Evolutionary conservation across 352 stramenopile species (phyloP).

Genomic region (Pythium folliculosum): DNA sequence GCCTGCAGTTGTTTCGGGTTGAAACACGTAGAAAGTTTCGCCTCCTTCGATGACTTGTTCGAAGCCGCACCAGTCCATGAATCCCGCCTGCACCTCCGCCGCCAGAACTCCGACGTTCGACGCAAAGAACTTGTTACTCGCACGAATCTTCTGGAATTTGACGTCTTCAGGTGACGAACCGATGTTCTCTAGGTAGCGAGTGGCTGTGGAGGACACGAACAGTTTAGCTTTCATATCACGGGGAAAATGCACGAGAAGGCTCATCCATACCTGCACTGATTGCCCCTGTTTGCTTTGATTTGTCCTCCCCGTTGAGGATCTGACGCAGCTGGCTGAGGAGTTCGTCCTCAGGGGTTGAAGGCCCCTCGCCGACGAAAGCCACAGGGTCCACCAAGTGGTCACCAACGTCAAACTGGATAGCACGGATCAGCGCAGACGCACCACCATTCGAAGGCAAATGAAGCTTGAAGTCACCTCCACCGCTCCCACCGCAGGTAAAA

Average conservation of each 20-base stretch:
- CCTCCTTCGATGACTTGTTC: conserved; percentile 17
- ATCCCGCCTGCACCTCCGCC: conserved; percentile 1
- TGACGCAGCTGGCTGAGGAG: conserved; percentile 2
- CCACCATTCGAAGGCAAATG: neutral
- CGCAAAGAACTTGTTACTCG: conserved; percentile 73
- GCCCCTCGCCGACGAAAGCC: conserved; percentile 44
- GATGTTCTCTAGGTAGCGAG: conserved; percentile 80
- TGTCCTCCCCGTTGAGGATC: conserved; percentile 5
- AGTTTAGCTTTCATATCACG: too few relatives aligned
- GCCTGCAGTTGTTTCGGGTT: neutral
- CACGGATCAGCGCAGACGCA: conserved; percentile 53
- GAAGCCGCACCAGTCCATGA: conserved; percentile 70
- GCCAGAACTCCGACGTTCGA: conserved; percentile 42
- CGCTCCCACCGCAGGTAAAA: conserved; percentile 56
- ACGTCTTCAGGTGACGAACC: conserved; percentile 42
- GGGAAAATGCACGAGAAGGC: too few relatives aligned
- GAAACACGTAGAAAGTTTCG: conserved; percentile 52
- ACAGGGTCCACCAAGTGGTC: conserved; percentile 65
- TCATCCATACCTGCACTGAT: conserved; percentile 17
- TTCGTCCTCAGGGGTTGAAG: neutral
- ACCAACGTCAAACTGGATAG: conserved; percentile 58
- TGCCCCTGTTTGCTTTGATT: neutral
- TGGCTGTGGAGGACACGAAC: conserved; percentile 22
- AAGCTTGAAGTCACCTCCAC: conserved; percentile 59
- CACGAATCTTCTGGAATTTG: conserved; percentile 75